Evolutionary conservation across 139 green algal species (phyloP).

Genomic region (Chlamydomonas applanata): DNA sequence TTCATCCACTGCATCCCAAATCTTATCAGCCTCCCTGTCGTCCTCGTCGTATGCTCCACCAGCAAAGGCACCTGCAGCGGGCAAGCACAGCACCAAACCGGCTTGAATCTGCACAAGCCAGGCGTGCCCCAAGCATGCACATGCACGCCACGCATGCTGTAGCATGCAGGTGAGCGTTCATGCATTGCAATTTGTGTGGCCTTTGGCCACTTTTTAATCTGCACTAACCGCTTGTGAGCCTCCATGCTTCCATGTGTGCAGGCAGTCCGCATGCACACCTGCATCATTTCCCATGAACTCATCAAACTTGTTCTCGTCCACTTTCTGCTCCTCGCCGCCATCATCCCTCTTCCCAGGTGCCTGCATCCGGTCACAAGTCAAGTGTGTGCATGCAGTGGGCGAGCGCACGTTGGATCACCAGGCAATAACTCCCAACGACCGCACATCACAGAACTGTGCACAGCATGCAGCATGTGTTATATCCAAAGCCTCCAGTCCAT

Average conservation of each 20-base stretch:
- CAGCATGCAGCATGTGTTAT: neutral
- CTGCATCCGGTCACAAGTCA: neutral
- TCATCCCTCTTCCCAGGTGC: constrained; percentile 28
- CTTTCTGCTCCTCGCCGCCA: constrained; percentile 48
- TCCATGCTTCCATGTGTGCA: neutral
- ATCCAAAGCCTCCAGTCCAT: neutral
- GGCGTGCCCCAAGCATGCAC: no score
- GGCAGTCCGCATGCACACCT: constrained; percentile 56
- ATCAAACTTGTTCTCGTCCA: constrained; percentile 91
- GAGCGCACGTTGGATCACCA: neutral
- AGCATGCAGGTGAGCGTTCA: no score
- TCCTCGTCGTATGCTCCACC: constrained; percentile 34
- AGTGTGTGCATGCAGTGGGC: neutral
- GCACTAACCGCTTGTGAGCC: no score
- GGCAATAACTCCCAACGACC: neutral
- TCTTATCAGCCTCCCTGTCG: constrained; percentile 83
- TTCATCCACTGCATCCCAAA: constrained; percentile 94
- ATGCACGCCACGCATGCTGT: no score
- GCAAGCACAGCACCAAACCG: neutral
- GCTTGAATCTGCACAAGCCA: no score
- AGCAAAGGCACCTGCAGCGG: constrained; percentile 9
- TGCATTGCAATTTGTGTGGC: no score
- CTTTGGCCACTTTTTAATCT: no score
- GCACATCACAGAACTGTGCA: neutral
- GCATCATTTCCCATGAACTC: constrained; percentile 96